Conservation (phyloP, 441 rosid species). For the Biscutella auriculata region DNA sequence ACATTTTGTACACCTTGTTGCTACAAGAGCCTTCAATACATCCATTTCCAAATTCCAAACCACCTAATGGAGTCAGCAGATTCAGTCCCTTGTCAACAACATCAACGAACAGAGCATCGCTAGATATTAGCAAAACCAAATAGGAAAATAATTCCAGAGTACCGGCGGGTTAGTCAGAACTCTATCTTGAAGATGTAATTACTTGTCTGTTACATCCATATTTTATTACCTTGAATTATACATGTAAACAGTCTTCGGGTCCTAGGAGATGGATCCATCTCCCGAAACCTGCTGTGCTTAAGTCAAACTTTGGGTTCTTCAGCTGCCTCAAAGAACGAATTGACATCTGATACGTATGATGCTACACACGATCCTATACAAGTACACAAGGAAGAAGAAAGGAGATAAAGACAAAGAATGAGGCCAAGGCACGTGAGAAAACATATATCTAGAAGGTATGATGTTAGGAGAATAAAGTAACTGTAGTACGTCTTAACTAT, state of each 20-base stretch:
- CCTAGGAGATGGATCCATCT: conserved; percentile 28
- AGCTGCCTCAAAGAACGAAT: conserved; percentile 36
- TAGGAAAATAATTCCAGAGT: conserved; percentile 36
- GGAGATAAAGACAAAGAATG: too few relatives aligned
- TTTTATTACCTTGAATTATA: conserved; percentile 11
- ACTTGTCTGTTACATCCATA: neutral
- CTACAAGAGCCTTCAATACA: conserved; percentile 30
- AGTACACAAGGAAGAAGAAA: too few relatives aligned
- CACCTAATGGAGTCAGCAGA: conserved; percentile 38
- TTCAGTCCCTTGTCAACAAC: conserved; percentile 27
- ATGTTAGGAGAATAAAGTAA: too few relatives aligned
- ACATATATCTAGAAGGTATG: too few relatives aligned
- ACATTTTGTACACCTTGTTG: conserved; percentile 30
- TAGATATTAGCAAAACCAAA: conserved; percentile 40
- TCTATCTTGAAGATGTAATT: neutral
- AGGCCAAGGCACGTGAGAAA: too few relatives aligned
- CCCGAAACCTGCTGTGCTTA: conserved; percentile 37
- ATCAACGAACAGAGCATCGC: conserved; percentile 43
- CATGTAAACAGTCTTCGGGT: conserved; percentile 38
- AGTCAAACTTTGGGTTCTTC: conserved; percentile 36
- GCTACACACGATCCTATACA: too few relatives aligned
- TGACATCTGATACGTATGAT: too few relatives aligned
- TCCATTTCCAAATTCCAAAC: conserved; percentile 45
- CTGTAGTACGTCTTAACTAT: too few relatives aligned
- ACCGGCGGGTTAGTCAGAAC: conserved; percentile 25